Evolutionary conservation across 345 rosid genomes (phyloP), one percentile per base, ranked within the genome.

Genomic region (Stellera chamaejasme): DNA sequence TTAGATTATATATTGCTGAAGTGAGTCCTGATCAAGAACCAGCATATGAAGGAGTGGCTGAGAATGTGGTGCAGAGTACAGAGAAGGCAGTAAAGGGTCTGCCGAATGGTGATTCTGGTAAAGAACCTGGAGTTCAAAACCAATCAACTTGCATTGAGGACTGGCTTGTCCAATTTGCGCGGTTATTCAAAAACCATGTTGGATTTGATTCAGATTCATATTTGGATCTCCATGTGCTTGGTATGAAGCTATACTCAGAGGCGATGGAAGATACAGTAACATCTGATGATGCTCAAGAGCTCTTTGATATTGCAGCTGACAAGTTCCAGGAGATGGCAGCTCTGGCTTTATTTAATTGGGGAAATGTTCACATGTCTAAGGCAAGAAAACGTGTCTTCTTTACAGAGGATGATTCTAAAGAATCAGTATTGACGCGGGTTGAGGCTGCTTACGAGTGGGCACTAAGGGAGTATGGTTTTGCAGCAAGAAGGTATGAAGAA

Each of bases 241-340:
- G 97, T 45, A 85, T 94, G 99, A 90, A 82, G 77, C 59, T 94
- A 57, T 80, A 94, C 68, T 80, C 97, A 0, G 96, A 87, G 73
- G 99, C 96, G 45, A 90, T 94, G 92, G 96, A 87, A 63, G 97
- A 90, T 64, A 50, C 90, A 54, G 84, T 87, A 14, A 80, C 96
- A 3, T 75, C 85, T 53, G 96, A 85, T 56, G 97, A 94, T 50
- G 88, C 96, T 0, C 97, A 94, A 61, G 83, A 79, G 36, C 82
- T 94, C 65, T 85, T 90, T 67, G 85, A 85, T 56, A 77, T 87
- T 49, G 90, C 96, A 13, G 84, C 90, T 15, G 90, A 83, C 55
- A 83, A 85, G 74, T 94, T 94, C 79, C 99, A 94, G 70, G 99
- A 89, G 78, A 94, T 94, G 99, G 81, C 82, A 10, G 96, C 99